Conservation (phyloP, 805 yeast genomes). For the Scheffersomyces coipomensis region DNA sequence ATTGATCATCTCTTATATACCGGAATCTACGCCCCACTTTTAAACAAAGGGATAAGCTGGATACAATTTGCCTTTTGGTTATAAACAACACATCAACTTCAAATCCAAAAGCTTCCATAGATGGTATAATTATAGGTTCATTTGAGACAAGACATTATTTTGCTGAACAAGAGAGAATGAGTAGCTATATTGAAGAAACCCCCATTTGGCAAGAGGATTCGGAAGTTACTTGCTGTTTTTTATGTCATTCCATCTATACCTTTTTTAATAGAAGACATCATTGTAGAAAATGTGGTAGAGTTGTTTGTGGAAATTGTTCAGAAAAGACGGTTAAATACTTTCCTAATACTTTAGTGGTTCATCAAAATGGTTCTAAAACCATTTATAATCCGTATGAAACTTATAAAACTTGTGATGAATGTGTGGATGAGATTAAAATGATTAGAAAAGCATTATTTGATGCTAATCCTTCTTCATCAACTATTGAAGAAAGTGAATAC, state of each 20-base stretch:
- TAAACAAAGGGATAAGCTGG: too few relatives aligned
- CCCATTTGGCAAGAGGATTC: conserved; percentile 73
- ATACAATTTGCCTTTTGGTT: too few relatives aligned
- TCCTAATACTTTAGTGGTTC: conserved; percentile 57
- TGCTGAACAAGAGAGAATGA: too few relatives aligned
- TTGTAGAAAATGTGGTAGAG: conserved; percentile 77
- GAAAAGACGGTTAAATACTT: conserved; percentile 50
- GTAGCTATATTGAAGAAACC: background rate
- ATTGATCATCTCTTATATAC: too few relatives aligned
- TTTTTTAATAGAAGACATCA: conserved; percentile 77
- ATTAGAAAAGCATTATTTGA: conserved; percentile 39
- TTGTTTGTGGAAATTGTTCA: conserved; percentile 74
- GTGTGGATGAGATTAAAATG: conserved; percentile 62
- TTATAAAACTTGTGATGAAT: conserved; percentile 74
- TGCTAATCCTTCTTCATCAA: background rate
- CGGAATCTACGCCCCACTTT: too few relatives aligned
- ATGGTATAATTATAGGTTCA: too few relatives aligned
- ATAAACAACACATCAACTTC: too few relatives aligned
- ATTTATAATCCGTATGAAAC: conserved; percentile 52
- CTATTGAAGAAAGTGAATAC: background rate
- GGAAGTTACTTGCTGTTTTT: conserved; percentile 48
- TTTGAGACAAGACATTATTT: too few relatives aligned
- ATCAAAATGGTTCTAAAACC: conserved; percentile 48
- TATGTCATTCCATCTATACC: conserved; percentile 54
- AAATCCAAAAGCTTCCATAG: too few relatives aligned